A percentile compares a stretch with the other conserved stretches of the same genome.
These are phyloP conservation scores for Murraya koenigii DNA, from an alignment of 345 rosid genomes.

Conservation along the genomic window DNA sequence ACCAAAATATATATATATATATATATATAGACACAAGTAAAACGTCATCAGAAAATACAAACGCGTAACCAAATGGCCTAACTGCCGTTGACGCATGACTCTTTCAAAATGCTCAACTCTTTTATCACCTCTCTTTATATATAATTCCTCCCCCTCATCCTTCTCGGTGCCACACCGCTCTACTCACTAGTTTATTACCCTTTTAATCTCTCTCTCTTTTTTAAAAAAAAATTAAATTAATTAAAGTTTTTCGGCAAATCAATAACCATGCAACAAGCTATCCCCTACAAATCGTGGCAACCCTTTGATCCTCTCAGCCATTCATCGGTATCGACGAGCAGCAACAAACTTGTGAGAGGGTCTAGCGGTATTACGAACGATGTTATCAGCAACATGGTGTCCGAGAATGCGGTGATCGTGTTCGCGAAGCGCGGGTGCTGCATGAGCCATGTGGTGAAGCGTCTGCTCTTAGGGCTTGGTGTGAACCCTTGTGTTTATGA, in stretches of 20 bases:
- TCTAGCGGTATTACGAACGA: neutral
- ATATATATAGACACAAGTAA: neutral
- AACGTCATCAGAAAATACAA: constrained; percentile 20
- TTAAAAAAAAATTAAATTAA: too few relatives aligned
- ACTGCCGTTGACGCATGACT: constrained; percentile 42
- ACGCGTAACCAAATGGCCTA: constrained; percentile 24
- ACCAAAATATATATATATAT: constrained; percentile 7
- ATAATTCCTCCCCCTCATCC: neutral
- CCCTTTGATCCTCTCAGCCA: constrained; percentile 7
- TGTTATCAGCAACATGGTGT: constrained; percentile 34
- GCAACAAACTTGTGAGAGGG: too few relatives aligned
- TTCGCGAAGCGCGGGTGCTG: constrained; percentile 79
- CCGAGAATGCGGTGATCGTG: constrained; percentile 78
- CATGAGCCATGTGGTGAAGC: constrained; percentile 85
- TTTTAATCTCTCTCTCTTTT: too few relatives aligned
- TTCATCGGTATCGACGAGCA: too few relatives aligned
- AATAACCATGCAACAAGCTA: constrained; percentile 37
- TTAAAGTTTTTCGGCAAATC: neutral
- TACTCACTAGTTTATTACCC: too few relatives aligned
- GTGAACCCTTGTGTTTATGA: constrained; percentile 78
- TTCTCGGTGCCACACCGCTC: too few relatives aligned
- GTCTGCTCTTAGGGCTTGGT: constrained; percentile 69
- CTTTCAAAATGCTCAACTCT: constrained; percentile 21
- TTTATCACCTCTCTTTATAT: neutral
- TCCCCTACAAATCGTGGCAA: constrained; percentile 40